These are phyloP conservation scores for Didymellaceae sp. DNA, from an alignment of 2,329 filamentous ascomycete species.

Conservation along the genomic window DNA sequence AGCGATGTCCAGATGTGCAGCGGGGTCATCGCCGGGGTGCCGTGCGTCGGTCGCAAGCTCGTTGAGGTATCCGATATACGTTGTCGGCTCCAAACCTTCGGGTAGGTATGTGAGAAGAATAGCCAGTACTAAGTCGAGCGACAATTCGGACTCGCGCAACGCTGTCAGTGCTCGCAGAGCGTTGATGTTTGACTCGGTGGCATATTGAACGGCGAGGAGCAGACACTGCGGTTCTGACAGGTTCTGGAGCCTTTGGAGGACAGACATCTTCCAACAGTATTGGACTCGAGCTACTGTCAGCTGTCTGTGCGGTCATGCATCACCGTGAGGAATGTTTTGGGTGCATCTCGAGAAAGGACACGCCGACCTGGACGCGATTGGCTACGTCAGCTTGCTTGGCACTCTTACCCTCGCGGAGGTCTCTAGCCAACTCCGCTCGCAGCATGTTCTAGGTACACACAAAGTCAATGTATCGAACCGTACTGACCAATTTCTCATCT, in stretches of 20 bases:
- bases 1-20: conserved; percentile 59
- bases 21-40: conserved; percentile 46
- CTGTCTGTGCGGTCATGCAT: conserved; percentile 10
- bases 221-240: conserved; percentile 73
- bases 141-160: conserved; percentile 63
- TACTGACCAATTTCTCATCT: no score
- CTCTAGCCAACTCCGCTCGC: conserved; percentile 3
- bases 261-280: conserved; percentile 27
- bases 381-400: conserved; percentile 21
- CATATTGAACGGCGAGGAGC: conserved; percentile 74
- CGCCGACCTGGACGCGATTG: conserved; percentile 9
- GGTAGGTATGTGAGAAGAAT: conserved; percentile 80
- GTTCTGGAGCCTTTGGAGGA: conserved; percentile 37
- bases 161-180: conserved; percentile 67
- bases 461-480: no score
- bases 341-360: conserved; percentile 10
- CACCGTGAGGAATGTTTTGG: conserved; percentile 9
- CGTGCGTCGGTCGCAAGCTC: conserved; percentile 61
- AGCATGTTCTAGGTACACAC: conserved; percentile 2
- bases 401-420: no score
- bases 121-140: conserved; percentile 70
- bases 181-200: conserved; percentile 69
- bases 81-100: conserved; percentile 68
- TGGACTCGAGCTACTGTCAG: conserved; percentile 3
- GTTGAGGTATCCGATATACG: conserved; percentile 67